These are phyloP conservation scores for Camellia japonica DNA, from an alignment of 148 eudicot genomes.

Conservation along the genomic window DNA sequence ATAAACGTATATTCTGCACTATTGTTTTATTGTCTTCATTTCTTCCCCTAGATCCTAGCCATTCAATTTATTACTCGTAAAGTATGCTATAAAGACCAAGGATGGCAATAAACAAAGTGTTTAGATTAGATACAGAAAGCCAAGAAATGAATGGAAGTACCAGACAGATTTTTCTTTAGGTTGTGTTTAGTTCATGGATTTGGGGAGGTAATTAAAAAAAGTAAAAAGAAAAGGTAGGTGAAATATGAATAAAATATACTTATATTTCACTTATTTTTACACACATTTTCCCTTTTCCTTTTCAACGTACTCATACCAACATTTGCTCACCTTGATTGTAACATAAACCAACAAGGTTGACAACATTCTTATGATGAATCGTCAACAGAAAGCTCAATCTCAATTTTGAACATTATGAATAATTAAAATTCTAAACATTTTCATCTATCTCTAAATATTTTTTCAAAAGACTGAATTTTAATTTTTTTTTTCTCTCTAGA, in stretches of 20 bases:
- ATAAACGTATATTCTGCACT: not conserved
- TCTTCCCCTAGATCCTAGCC: not conserved
- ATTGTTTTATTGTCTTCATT: not conserved
- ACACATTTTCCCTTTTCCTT: too few species aligned
- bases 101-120: not conserved
- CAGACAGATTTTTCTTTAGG: constrained; percentile 40
- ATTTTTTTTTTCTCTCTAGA: too few species aligned
- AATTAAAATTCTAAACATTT: too few species aligned
- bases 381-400: constrained; percentile 51
- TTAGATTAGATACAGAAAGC: not conserved
- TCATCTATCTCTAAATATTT: too few species aligned
- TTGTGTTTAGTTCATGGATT: constrained; percentile 25
- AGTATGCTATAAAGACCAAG: not conserved
- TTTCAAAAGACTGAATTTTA: too few species aligned
- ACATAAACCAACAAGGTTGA: constrained; percentile 54
- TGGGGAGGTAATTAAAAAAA: too few species aligned
- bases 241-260: too few species aligned
- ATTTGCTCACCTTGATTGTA: constrained; percentile 54
- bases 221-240: too few species aligned
- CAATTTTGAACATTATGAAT: constrained; percentile 31
- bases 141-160: constrained; percentile 17
- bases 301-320: constrained; percentile 45
- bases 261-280: too few species aligned
- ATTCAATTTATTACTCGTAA: not conserved
- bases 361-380: constrained; percentile 58